These are phyloP conservation scores for Dimocarpus longan DNA, from an alignment of 345 rosid species.

Conservation along the genomic window DNA sequence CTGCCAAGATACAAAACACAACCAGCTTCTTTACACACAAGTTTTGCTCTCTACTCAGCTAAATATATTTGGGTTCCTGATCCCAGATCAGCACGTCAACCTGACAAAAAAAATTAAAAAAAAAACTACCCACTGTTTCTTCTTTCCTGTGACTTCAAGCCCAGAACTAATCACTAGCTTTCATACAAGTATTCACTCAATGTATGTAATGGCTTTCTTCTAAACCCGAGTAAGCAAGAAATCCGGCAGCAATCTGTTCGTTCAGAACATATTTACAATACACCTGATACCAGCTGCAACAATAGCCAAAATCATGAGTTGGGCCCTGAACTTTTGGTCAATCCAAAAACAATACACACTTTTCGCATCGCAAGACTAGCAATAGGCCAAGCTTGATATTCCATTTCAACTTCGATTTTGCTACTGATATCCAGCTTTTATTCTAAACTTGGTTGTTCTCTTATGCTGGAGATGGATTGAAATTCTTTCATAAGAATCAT, in stretches of 20 bases:
- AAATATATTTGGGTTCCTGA: neutral
- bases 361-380: neutral
- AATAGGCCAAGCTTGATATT: neutral
- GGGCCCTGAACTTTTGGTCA: neutral
- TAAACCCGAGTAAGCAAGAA: neutral
- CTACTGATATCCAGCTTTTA: neutral
- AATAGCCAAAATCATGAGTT: neutral
- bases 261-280: neutral
- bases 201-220: neutral
- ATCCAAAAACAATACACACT: neutral
- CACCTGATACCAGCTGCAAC: neutral
- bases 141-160: neutral
- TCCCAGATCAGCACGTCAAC: neutral
- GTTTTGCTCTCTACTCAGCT: neutral
- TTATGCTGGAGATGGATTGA: conserved; percentile 7
- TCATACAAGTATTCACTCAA: neutral
- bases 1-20: neutral
- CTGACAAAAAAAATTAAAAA: too few relatives aligned
- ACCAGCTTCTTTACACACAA: neutral
- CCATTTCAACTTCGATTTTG: neutral
- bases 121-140: neutral
- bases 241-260: neutral
- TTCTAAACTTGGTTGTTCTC: neutral
- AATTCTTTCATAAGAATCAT: conserved; percentile 1
- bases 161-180: neutral